Base-by-base conservation (phyloP, 257 asterid genomes). In the Solanum corneliomulleri region DNA sequence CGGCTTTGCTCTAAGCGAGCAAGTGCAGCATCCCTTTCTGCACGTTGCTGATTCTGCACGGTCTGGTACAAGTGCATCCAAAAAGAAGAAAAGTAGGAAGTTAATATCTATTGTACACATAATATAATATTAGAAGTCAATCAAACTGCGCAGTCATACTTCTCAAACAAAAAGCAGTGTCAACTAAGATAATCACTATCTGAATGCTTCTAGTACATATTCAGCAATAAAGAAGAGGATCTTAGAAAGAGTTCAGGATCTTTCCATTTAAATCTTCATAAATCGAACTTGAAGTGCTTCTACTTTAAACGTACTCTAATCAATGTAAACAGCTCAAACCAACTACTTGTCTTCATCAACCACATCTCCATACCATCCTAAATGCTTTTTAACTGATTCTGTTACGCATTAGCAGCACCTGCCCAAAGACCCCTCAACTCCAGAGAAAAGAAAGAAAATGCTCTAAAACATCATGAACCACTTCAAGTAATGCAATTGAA, bases 1-100 rank as follows among this genome's bases (percentile, higher is more conserved):
- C 99, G 96, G 86, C 99, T 96, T 88, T 96, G 98, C 89, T 97
- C 99, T 64, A 97, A 88, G 42, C 98, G 95, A 88, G 98, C 96
- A 84, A 97, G 74, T 35, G 99, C 99, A 87, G 97, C 93, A 89
- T 97, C 97, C 89, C 96, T 95, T 91, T 97, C 99, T 20, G 93
- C 97, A 52, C 93, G 93, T 84, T 96, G 99, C 82, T 96, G 99
- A 86, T 93, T 89, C 89, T 97, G 98, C 64, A 96, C 92, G 4
- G 95, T 92, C 99, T 97, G 95, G 76, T 81, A 11, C 39, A 49
- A 49, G 35, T 49, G 69, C 85, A 81, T 6, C 85, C 68, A 49
- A 81, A 31, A 81, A 87, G 81, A 90, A 82, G 42, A 78, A 75
- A 25, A 44, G 39, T 27, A 29, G 41, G 64, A 81, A 20, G 15